Conservation (phyloP, 331 rosid genomes). For the Malus hybrid region DNA sequence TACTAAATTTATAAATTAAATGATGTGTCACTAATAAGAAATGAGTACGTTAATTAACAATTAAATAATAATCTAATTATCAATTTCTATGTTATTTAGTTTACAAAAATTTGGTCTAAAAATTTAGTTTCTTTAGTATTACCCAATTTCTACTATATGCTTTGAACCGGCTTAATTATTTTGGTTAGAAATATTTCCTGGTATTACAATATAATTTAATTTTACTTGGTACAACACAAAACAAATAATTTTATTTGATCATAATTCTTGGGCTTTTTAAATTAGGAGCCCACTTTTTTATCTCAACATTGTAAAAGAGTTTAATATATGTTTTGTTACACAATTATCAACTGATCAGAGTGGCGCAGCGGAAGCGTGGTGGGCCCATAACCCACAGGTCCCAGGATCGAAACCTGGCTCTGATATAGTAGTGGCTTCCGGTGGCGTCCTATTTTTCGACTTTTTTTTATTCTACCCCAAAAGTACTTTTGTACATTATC, state of each 20-base stretch:
- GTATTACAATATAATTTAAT: background rate
- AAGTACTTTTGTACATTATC: no score
- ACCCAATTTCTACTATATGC: no score
- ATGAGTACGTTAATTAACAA: no score
- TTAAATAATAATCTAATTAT: no score
- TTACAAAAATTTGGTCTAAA: no score
- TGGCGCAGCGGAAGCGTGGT: slow-evolving; percentile 85
- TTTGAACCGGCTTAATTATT: no score
- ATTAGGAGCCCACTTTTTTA: background rate
- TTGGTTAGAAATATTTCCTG: background rate
- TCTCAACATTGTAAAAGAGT: background rate
- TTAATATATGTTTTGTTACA: fast-evolving
- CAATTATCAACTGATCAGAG: slow-evolving; percentile 20
- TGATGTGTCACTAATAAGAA: no score
- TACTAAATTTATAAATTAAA: no score
- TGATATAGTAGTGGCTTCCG: slow-evolving; percentile 13
- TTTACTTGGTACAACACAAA: background rate
- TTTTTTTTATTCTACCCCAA: no score
- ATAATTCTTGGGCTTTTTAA: background rate
- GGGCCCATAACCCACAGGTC: slow-evolving; percentile 74
- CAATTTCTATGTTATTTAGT: no score
- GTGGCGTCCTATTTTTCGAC: no score
- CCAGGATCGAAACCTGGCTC: slow-evolving; percentile 60
- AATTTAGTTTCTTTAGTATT: no score
- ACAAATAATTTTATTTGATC: background rate